Evolutionary conservation across 306 rosid genomes (phyloP).

Genomic region (Inga laurina): DNA sequence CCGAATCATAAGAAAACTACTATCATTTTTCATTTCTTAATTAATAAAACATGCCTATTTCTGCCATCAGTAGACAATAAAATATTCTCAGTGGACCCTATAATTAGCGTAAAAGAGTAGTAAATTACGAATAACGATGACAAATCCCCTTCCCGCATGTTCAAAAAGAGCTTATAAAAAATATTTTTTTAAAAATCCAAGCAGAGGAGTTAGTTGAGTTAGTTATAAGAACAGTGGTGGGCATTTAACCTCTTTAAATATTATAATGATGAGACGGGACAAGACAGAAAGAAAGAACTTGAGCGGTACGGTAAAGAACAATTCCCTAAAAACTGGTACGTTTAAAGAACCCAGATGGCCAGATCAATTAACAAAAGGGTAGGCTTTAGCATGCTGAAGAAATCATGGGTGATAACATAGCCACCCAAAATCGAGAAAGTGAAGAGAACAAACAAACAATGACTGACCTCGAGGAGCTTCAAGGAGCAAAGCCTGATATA

Average conservation of each 20-base stretch:
- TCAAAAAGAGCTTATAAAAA: not conserved
- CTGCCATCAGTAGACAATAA: not conserved
- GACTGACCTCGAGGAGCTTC: constrained; percentile 39
- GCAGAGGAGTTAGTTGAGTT: not conserved
- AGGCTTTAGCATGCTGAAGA: not conserved
- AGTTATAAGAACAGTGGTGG: not conserved
- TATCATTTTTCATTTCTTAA: not conserved
- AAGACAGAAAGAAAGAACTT: not conserved
- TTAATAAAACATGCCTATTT: not conserved
- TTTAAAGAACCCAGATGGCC: constrained; percentile 8
- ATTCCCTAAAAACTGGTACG: constrained; percentile 2
- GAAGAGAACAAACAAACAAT: not conserved
- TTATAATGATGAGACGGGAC: not conserved
- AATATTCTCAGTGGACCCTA: not conserved
- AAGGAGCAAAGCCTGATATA: constrained; percentile 25
- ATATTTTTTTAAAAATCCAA: not conserved
- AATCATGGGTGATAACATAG: not conserved
- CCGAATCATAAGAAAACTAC: not conserved
- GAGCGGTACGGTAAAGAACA: constrained; percentile 6
- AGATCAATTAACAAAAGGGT: not conserved
- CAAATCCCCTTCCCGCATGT: not conserved
- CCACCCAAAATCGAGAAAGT: not conserved
- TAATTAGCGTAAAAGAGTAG: not conserved
- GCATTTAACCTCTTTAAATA: not conserved
- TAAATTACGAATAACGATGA: not conserved